Base-by-base conservation (phyloP, 2,329 filamentous ascomycete species). In the Aspergillus eucalypticola region DNA sequence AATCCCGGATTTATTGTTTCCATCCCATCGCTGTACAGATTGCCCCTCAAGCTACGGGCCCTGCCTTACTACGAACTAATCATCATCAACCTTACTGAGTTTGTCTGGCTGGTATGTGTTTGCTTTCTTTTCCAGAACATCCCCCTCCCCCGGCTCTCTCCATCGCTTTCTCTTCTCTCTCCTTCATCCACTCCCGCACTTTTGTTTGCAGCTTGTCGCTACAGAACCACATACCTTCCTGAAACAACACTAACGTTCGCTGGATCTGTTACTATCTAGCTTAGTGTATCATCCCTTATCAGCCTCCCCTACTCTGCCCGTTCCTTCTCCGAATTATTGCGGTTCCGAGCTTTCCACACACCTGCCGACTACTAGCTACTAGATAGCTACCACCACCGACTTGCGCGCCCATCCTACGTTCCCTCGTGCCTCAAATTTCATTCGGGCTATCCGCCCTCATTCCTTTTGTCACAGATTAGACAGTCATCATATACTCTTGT, bases 171-270 rank as follows among this genome's bases (percentile, higher is more conserved):
- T 25, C 38, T 35, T 59, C 62, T 63, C 65, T 65, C 67, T 65
- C 17, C 17, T 13, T 21, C 41, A n/a, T 44, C 41, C 17, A 35
- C 11, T 35, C 7, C 19, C 41, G 17, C 41, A 8, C 41, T 44
- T n/a, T 21, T 59, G 60, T 51, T 8, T 32, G 46, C 25, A 50
- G 25, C 17, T 50, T n/a, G 25, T 27, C 46, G 46, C 29, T 50
- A 60, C 69, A 29, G 29, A 23, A 44, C 66, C 65, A 67, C 61
- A 60, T 69, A 60, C 58, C 27, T 42, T 62, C 52, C 54, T 29
- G 25, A 50, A 29, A 17, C 46, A 25, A 29, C n/a, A 50, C 46
- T 50, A 29, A 50, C 10, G 23, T 3, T 10, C 46, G n/a, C 17
- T 17, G n/a, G 46, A 29, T 27, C 32, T 35, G 11, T 50, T 29